A percentile compares a stretch with the other conserved stretches of the same genome.
Conservation (phyloP, 2,329 filamentous ascomycete genomes). For the Aspergillus brunneoviolaceus region DNA sequence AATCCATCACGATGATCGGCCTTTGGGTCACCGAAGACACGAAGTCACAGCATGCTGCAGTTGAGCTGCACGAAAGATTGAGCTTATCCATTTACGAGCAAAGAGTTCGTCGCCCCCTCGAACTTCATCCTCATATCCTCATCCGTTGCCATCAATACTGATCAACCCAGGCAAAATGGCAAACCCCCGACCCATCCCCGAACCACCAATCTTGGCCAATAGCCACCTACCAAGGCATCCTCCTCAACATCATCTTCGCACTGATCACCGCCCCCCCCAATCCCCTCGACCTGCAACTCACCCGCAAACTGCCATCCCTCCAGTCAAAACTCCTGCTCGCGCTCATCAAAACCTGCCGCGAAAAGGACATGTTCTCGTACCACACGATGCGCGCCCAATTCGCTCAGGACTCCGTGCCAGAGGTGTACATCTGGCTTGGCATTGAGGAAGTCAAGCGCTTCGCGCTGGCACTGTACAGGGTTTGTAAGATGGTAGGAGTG, state of each 20-base stretch:
- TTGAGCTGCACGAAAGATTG: slow-evolving; percentile 20
- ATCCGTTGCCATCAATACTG: background rate
- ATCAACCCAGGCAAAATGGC: background rate
- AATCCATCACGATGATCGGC: slow-evolving; percentile 25
- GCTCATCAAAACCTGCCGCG: slow-evolving; percentile 27
- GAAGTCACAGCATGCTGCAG: slow-evolving; percentile 14
- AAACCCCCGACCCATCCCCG: background rate
- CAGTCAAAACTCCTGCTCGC: slow-evolving; percentile 18
- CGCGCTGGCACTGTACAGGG: slow-evolving; percentile 26
- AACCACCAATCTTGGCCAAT: slow-evolving; percentile 21
- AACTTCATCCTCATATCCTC: background rate
- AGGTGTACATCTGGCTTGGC: slow-evolving; percentile 20
- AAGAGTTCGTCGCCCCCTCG: slow-evolving; percentile 8
- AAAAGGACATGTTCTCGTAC: slow-evolving; percentile 30
- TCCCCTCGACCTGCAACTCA: slow-evolving; percentile 15
- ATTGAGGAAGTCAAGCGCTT: slow-evolving; percentile 34
- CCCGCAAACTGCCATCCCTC: slow-evolving; percentile 2
- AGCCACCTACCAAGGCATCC: slow-evolving; percentile 27
- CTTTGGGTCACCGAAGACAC: slow-evolving; percentile 20
- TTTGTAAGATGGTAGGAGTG: slow-evolving; percentile 5
- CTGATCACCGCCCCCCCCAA: slow-evolving; percentile 2
- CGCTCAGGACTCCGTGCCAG: slow-evolving; percentile 6
- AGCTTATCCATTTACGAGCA: slow-evolving; percentile 18
- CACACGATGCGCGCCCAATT: slow-evolving; percentile 25
- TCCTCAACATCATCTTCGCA: slow-evolving; percentile 30